These are phyloP conservation scores for Carpinus fangiana DNA, from an alignment of 306 rosid species.

Conservation along the genomic window DNA sequence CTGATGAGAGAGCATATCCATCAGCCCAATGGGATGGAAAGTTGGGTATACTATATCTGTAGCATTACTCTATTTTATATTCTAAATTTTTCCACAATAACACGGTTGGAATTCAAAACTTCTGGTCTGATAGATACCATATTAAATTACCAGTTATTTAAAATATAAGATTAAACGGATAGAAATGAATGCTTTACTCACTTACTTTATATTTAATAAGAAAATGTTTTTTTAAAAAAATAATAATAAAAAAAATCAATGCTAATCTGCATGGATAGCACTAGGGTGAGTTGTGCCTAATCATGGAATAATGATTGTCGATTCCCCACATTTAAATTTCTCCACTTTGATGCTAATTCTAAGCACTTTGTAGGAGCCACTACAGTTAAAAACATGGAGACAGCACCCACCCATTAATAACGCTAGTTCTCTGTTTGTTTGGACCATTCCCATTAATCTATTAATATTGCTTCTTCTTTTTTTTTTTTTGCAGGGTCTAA, in stretches of 20 bases:
- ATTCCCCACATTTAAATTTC: constrained; percentile 26
- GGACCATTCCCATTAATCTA: neutral
- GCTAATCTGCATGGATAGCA: constrained; percentile 29
- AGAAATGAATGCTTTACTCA: no score
- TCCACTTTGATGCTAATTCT: neutral
- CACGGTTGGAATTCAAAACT: no score
- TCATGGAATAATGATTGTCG: constrained; percentile 18
- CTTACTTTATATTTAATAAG: no score
- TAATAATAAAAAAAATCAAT: neutral
- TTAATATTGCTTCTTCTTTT: no score
- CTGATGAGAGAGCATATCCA: neutral
- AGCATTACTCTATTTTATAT: no score
- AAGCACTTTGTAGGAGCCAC: neutral
- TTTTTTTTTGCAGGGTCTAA: neutral
- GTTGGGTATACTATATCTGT: no score
- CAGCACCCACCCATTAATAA: constrained; percentile 11
- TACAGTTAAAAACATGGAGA: constrained; percentile 17
- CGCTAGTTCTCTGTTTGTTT: neutral
- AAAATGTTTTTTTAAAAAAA: no score
- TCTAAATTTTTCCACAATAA: no score
- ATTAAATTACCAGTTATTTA: no score
- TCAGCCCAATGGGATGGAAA: neutral
- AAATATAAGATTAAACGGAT: no score
- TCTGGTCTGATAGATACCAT: no score
- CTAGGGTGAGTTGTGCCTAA: neutral